Evolutionary conservation across 352 stramenopile genomes (phyloP).

Genomic region (Halophytophthora batemanensis): DNA sequence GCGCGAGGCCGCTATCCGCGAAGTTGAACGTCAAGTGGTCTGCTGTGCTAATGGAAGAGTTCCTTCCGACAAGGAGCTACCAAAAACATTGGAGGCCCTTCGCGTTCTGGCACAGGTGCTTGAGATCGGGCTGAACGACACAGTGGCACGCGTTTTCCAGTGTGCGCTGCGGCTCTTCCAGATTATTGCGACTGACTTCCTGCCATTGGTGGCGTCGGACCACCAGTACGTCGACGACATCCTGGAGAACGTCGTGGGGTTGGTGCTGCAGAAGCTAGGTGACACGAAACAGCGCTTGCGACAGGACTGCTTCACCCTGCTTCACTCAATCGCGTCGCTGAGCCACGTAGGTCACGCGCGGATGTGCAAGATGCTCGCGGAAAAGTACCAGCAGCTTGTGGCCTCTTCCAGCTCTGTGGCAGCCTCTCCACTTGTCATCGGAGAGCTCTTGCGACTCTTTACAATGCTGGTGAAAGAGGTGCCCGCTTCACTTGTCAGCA

Average conservation of each 20-base stretch:
- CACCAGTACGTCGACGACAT: constrained; percentile 58
- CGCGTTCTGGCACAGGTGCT: constrained; percentile 54
- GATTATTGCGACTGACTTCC: constrained; percentile 65
- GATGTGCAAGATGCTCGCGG: constrained; percentile 61
- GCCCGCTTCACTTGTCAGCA: not conserved
- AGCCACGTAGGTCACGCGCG: constrained; percentile 54
- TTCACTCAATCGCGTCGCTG: constrained; percentile 60
- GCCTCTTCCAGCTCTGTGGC: constrained; percentile 27
- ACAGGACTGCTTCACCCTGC: constrained; percentile 64
- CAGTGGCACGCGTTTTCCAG: constrained; percentile 75
- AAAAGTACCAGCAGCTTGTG: constrained; percentile 49
- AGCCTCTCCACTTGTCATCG: constrained; percentile 47
- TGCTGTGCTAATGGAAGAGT: constrained; percentile 47
- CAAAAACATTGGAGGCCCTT: constrained; percentile 58
- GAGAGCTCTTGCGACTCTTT: constrained; percentile 66
- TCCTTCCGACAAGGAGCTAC: constrained; percentile 36
- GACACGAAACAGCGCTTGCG: constrained; percentile 77
- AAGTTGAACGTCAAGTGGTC: constrained; percentile 67
- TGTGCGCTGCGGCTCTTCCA: constrained; percentile 73
- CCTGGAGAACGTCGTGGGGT: constrained; percentile 48
- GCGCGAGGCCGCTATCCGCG: constrained; percentile 65
- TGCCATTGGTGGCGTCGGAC: constrained; percentile 43
- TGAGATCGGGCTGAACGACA: constrained; percentile 72
- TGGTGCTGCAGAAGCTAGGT: constrained; percentile 71
- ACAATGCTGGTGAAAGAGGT: constrained; percentile 53